phyloP scores from a whole-genome alignment of 139 green algal species.

The Closterium sp. region DNA sequence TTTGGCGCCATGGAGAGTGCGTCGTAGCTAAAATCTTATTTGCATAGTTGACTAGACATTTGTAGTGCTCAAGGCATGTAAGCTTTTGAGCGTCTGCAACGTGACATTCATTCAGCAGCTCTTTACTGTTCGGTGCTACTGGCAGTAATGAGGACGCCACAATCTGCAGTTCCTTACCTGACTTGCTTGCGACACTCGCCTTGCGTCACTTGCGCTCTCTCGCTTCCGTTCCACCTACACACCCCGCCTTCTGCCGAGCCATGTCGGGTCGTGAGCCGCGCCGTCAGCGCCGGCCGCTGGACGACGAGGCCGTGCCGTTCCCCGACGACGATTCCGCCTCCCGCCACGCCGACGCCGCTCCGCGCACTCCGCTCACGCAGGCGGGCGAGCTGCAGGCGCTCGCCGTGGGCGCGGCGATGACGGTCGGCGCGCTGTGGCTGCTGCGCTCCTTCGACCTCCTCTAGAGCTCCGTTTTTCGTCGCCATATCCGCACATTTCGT shows the following conservation, averaged over 20 bases:
- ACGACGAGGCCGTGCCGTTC: background rate
- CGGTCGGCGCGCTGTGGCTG: background rate
- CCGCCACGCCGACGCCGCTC: background rate
- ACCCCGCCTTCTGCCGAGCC: background rate
- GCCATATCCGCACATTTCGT: background rate
- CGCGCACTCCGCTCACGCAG: background rate
- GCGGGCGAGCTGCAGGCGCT: background rate
- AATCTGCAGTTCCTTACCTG: background rate
- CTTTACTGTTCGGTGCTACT: background rate
- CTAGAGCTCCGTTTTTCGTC: background rate
- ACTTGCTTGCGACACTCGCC: background rate
- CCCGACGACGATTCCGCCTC: background rate
- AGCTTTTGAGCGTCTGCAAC: background rate
- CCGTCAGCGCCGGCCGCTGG: background rate
- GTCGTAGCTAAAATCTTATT: too few relatives aligned
- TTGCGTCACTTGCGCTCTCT: background rate
- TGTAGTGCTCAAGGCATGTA: too few relatives aligned
- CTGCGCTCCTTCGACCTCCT: background rate
- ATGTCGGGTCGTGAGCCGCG: background rate
- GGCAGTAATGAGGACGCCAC: background rate
- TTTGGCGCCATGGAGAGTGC: too few relatives aligned
- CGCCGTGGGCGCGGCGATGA: background rate
- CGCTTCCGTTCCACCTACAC: background rate
- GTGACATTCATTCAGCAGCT: background rate
- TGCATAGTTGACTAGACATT: too few relatives aligned